These are phyloP conservation scores for Wolfiporia cocos DNA, from an alignment of 1,284 basidiomycete species.

Conservation along the genomic window DNA sequence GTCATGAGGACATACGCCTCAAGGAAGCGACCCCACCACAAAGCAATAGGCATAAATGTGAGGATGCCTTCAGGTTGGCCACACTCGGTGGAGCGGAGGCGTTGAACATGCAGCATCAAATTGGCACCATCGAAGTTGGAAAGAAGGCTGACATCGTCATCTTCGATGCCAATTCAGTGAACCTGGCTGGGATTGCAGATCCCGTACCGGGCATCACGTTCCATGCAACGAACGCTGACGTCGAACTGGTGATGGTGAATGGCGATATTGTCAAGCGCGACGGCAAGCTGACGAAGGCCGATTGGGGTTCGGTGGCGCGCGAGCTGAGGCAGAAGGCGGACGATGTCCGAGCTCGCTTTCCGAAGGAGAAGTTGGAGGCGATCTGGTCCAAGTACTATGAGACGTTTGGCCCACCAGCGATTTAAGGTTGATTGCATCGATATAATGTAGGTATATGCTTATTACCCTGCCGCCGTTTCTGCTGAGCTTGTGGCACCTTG, in stretches of 20 bases:
- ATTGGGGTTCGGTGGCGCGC: conserved; percentile 26
- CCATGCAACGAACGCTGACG: conserved; percentile 27
- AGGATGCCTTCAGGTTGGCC: conserved; percentile 27
- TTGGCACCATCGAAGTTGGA: conserved; percentile 29
- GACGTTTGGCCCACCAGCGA: conserved; percentile 12
- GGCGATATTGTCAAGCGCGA: conserved; percentile 28
- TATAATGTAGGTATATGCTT: too few relatives aligned
- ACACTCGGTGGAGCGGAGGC: conserved; percentile 30
- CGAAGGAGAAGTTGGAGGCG: conserved; percentile 19
- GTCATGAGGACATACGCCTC: conserved; percentile 19
- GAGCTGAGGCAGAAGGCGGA: conserved; percentile 43
- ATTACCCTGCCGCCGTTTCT: background rate
- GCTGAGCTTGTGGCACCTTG: too few relatives aligned
- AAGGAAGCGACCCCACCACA: conserved; percentile 15
- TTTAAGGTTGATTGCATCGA: too few relatives aligned
- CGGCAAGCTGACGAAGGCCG: conserved; percentile 18
- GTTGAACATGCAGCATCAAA: conserved; percentile 19
- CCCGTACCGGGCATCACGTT: conserved; percentile 27
- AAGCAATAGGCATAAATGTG: conserved; percentile 22
- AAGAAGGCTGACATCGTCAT: conserved; percentile 29
- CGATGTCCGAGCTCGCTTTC: conserved; percentile 43
- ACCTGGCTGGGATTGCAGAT: conserved; percentile 23
- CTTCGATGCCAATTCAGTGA: conserved; percentile 24
- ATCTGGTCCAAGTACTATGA: conserved; percentile 20
- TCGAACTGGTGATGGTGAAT: conserved; percentile 27